Base-by-base conservation (phyloP, 116 monocot species). In the Trichopus zeylanicus region DNA sequence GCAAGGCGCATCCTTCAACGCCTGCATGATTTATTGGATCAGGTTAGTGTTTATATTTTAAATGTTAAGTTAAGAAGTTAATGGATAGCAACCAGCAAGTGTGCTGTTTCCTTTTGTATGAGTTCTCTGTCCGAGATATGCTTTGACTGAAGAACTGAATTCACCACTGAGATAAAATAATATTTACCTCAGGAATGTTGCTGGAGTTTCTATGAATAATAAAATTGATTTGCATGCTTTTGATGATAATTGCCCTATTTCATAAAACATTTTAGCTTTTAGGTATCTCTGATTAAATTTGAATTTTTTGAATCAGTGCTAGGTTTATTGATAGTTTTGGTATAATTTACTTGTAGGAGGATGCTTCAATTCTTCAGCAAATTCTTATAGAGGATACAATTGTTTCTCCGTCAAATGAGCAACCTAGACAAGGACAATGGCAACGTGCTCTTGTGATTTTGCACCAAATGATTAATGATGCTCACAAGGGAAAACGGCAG, bases 401-500 rank as follows among this genome's bases (percentile, higher is more conserved):
- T 63, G 48, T 68, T 60, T 69, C 34, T 42, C 38, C 65, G 38
- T 67, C 68, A 67, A 73, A 68, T 53, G 97, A 84, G 58, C 59
- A 63, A 46, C 56, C 15, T 33, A 78, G 70, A 63, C 79, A 74
- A 65, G 79, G 71, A 16, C 97, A 86, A 70, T 84, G 75, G 57
- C 83, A 84, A 62, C 87, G 84, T 46, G 72, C 95, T 66, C 74
- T 90, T 66, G 70, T 65, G 21, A 79, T 91, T 59, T 71, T 97
- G 63, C 75, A 91, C 56, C 87, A 91, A 66, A 97, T 86, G 81
- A 87, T 97, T 75, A 87, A 91, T 78, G 97, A 97, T 81, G 97
- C 97, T 79, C 81, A 86, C 74, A 73, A 74, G 73, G 97, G 87
- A 73, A 97, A 87, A 51, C 70, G 91, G 0, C 97, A 97, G 56